Evolutionary conservation across 1,139 yeast genomes (phyloP), one percentile per base, ranked within the genome.

Genomic region (Lodderomyces elongisporus): DNA sequence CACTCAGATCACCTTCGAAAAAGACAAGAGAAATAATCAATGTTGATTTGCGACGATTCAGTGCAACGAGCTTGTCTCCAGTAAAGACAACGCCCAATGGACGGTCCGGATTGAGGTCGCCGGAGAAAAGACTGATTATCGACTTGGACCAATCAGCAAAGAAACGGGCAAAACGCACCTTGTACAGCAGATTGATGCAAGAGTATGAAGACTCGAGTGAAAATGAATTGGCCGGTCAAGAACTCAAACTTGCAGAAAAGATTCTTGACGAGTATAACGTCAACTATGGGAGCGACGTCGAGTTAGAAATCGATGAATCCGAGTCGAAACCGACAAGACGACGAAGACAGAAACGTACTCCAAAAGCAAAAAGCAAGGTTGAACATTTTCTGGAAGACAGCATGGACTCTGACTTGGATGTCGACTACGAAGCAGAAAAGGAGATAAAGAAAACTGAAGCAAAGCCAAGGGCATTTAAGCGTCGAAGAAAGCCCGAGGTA

Each of bases 81-180:
- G 36, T 37, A 2, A 33, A 32, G 25, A 39, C 39, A 4, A n/a
- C n/a, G n/a, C 43, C 42, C 4, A 40, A 38, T 42, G 77, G 77
- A 1, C 47, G 76, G 33, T 66, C 73, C 2, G 77, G 77, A 0
- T 52, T 64, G 17, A 54, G 42, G 8, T 70, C 77, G 3, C 79
- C 78, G 0, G 39, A 50, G 36, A 70, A 61, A 39, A 45, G 79
- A 43, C 40, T 63, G 1, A 42, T 50, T 34, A 47, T 47, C 0
- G 77, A 71, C 16, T 45, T 73, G 34, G 74, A 77, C 40, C 51
- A 50, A 31, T 64, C 77, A 4, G 84, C 84, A 0, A 53, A 74
- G 16, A 68, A 67, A 41, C 52, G 72, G 41, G 79, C 84, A 0
- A 51, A 60, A 20, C 45, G 52, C 27, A 48, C 49, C 15, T 45